phyloP scores from a whole-genome alignment of 768 basidiomycete genomes.

The Kwoniella europaea region DNA sequence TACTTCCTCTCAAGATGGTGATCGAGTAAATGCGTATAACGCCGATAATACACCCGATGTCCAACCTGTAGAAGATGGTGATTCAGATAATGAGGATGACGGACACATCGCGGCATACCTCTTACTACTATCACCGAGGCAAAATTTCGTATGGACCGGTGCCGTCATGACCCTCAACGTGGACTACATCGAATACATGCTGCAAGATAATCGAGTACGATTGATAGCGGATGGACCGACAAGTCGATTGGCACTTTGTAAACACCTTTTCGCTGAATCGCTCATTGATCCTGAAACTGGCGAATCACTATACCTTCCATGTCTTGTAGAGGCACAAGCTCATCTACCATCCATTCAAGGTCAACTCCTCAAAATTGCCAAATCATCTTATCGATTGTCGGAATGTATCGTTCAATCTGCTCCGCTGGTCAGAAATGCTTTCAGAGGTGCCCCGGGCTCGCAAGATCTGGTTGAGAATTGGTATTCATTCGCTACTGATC shows the following conservation, averaged over 20 bases:
- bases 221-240: conserved; percentile 88
- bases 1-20: conserved; percentile 46
- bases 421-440: conserved; percentile 70
- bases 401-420: conserved; percentile 93
- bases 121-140: conserved; percentile 81
- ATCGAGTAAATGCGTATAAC: background rate
- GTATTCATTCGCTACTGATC: conserved; percentile 89
- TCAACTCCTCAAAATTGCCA: conserved; percentile 86
- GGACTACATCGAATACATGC: conserved; percentile 76
- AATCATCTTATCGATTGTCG: conserved; percentile 84
- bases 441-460: conserved; percentile 61
- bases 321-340: conserved; percentile 77
- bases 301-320: conserved; percentile 50
- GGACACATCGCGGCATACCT: conserved; percentile 66
- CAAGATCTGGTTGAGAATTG: conserved; percentile 78
- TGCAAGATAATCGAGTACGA: conserved; percentile 86
- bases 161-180: conserved; percentile 75
- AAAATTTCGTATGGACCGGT: conserved; percentile 90
- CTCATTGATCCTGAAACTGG: conserved; percentile 59
- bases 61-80: conserved; percentile 47
- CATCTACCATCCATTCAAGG: conserved; percentile 88
- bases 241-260: conserved; percentile 73
- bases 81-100: conserved; percentile 43
- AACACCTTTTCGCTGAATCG: conserved; percentile 73
- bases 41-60: conserved; percentile 43